Evolutionary conservation across 2,329 filamentous ascomycete genomes (phyloP), one percentile per base, ranked within the genome.

Genomic region (Leptographium radiaticola): DNA sequence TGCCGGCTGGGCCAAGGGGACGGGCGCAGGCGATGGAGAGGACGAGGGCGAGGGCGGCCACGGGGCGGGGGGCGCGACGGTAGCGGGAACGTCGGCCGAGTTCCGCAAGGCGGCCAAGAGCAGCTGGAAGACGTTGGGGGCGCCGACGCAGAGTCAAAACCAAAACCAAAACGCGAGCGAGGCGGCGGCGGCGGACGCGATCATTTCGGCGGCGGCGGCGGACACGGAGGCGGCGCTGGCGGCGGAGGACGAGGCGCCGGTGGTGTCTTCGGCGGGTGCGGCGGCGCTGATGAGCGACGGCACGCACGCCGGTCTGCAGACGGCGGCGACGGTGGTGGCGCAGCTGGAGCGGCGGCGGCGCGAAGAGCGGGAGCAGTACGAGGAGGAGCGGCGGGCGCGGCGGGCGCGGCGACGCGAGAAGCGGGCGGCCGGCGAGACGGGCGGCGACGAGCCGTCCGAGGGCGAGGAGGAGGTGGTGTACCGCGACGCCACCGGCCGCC

Each of bases 401-500:
- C 52, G 55, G 18, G 59, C 53, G 45, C 67, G 68, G n/a, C 70
- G 70, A 15, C 71, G 47, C 43, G 36, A 53, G 46, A 31, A 66
- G 40, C 69, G 71, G 55, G 77, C 39, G 9, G 42, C 20, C 10
- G 49, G 7, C 39, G 79, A 40, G 88, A 95, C 68, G 94, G 90
- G 0, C 89, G 95, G 25, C 95, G 57, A 30, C 79, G 77, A 62
- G 38, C 36, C 25, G 20, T 44, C 39, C 11, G 50, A 74, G 70
- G 55, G 71, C 66, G 57, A 66, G 43, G 70, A 73, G 55, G 78
- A 96, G 69, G 95, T 91, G 0, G 89, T 96, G 30, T 96, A 97
- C 67, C 86, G 93, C 62, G 93, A 98, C 69, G 93, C 94, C 12
- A 93, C 87, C 4, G 93, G 93, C 13, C 80, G 90, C n/a, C 84